Conservation (phyloP, 2,329 filamentous ascomycete species). For the Orbilia javanica region DNA sequence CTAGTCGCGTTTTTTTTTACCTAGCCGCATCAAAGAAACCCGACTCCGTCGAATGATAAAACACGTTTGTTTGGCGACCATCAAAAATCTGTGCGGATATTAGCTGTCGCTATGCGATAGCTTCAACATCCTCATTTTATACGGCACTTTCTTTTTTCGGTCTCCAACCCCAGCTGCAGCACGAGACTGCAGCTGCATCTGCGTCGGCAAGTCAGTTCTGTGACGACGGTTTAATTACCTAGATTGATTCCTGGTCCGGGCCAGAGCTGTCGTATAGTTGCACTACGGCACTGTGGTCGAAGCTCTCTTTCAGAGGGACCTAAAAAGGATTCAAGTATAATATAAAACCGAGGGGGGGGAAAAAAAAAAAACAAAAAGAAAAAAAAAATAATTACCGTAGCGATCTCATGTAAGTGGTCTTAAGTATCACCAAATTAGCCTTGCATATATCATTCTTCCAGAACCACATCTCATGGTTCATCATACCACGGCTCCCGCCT, state of each 20-base stretch:
- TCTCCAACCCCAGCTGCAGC: slow-evolving; percentile 43
- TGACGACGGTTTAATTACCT: slow-evolving; percentile 58
- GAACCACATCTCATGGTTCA: slow-evolving; percentile 53
- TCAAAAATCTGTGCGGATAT: slow-evolving; percentile 54
- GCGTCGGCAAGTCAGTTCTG: slow-evolving; percentile 54
- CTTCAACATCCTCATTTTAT: slow-evolving; percentile 57
- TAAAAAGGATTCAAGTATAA: slow-evolving; percentile 32
- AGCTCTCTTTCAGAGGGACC: slow-evolving; percentile 35
- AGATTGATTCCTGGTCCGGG: slow-evolving; percentile 54
- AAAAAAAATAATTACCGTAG: slow-evolving; percentile 40
- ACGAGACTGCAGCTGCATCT: slow-evolving; percentile 56
- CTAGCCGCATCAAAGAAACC: slow-evolving; percentile 52
- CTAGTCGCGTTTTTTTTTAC: slow-evolving; percentile 47
- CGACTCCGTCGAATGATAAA: slow-evolving; percentile 54
- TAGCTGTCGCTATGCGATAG: slow-evolving; percentile 57
- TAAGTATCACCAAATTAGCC: slow-evolving; percentile 57
- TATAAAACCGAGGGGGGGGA: slow-evolving; percentile 29
- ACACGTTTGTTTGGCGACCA: slow-evolving; percentile 56
- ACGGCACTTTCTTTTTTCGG: slow-evolving; percentile 56
- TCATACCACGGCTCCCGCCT: slow-evolving; percentile 51
- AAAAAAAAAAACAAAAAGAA: slow-evolving; percentile 41
- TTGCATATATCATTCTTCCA: slow-evolving; percentile 56
- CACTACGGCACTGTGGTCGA: slow-evolving; percentile 51
- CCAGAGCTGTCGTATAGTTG: slow-evolving; percentile 54
- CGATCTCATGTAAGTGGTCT: slow-evolving; percentile 56